Base-by-base conservation (phyloP, 2,329 filamentous ascomycete species). In the Dactylellina haptotyla region DNA sequence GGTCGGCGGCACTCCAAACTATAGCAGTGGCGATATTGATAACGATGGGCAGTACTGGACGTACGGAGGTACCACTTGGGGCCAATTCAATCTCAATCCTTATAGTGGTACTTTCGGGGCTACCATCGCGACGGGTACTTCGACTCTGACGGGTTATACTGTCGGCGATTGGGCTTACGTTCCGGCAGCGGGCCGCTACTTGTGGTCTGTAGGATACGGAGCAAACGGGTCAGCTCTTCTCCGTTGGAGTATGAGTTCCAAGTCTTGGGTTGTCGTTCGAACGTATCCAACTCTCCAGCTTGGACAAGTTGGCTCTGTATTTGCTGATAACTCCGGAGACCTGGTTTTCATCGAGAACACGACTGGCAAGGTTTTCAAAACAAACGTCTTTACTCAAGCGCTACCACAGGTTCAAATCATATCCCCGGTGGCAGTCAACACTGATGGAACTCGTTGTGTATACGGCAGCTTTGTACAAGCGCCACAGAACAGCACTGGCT, bases 121-220 rank as follows among this genome's bases (percentile, higher is more conserved):
- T 5, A 25, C 32, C 20, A 30, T 39, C 18, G 20, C 4, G 4
- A 32, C 18, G 6, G 30, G 32, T 14, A 53, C 43, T 20, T 10
- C 16, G 9, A 12, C 12, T 3, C 4, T 16, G 3, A 12, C 23
- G 5, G 14, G 10, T 4, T 34, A 46, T 23, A 50, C 6, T 2
- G n/a, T 61, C 26, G 41, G 9, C 25, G 58, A 62, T 23, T 62
- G 58, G 58, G 43, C 20, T 8, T 51, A 51, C 18, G 30, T 62
- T 20, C 58, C 58, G 2, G 4, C 58, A 18, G 43, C 45, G 10
- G 45, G 58, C 12, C 3, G 43, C 2, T 39, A 12, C 12, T 14
- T 62, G 4, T 62, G 58, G 58, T 30, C 41, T 2, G n/a, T 43
- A 8, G 8, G 2, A 23, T n/a, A 3, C 16, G 18, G 41, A 3